Evolutionary conservation across 768 basidiomycete species (phyloP).

Genomic region (Mycena galericulata): DNA sequence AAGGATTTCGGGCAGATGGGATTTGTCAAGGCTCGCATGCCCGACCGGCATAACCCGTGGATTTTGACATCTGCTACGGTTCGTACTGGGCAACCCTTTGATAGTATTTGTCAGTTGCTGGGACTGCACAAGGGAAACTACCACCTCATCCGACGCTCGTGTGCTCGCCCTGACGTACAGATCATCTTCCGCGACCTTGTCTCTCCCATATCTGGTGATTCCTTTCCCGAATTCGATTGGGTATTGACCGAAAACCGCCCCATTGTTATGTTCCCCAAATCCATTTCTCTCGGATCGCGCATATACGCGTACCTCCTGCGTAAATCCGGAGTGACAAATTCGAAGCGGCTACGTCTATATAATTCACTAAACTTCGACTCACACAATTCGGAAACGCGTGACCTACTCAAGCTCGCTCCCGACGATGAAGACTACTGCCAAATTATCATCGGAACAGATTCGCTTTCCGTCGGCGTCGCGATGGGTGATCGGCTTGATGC

Average conservation of each 20-base stretch:
- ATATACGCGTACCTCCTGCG: background rate
- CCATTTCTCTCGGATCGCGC: background rate
- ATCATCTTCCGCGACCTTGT: constrained; percentile 20
- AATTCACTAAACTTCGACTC: constrained; percentile 3
- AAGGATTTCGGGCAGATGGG: constrained; percentile 31
- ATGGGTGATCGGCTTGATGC: constrained; percentile 27
- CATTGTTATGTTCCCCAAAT: background rate
- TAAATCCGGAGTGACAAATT: background rate
- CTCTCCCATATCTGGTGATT: constrained; percentile 3
- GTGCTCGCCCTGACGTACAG: constrained; percentile 26
- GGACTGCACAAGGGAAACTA: constrained; percentile 15
- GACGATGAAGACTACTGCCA: background rate
- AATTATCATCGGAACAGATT: constrained; percentile 33
- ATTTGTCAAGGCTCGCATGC: constrained; percentile 20
- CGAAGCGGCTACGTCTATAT: background rate
- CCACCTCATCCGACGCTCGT: constrained; percentile 23
- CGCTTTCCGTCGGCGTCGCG: constrained; percentile 31
- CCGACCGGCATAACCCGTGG: constrained; percentile 6
- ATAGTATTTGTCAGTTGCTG: constrained; percentile 18
- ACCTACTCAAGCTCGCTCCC: background rate
- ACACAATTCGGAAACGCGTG: background rate
- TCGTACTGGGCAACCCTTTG: constrained; percentile 6
- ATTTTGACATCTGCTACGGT: constrained; percentile 32
- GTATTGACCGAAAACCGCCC: constrained; percentile 13
- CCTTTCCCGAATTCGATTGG: no score